Percentiles rank a stretch among this genome's conserved stretches.
Evolutionary conservation across 2,329 filamentous ascomycete genomes (phyloP).

Genomic region (Coniochaeta sp.): DNA sequence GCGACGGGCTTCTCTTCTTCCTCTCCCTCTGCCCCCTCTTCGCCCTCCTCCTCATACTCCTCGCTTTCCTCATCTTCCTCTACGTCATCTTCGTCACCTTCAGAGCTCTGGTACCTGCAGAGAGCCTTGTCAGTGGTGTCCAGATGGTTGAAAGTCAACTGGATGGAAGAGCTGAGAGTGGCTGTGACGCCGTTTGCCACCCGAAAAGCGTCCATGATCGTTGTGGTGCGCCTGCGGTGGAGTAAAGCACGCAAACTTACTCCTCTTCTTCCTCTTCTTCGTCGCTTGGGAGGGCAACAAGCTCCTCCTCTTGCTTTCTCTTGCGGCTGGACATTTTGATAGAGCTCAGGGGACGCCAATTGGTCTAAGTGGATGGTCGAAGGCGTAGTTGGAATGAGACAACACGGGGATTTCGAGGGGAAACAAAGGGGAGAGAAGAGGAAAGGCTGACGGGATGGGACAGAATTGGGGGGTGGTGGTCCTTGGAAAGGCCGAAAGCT

Average conservation of each 20-base stretch:
- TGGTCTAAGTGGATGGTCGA: constrained; percentile 8
- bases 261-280: constrained; percentile 46
- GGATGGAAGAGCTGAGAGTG: background rate
- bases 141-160: background rate
- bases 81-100: constrained; percentile 7
- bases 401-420: constrained; percentile 6
- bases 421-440: constrained; percentile 11
- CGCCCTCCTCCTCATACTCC: constrained; percentile 26
- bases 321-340: constrained; percentile 41
- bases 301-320: constrained; percentile 48
- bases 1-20: constrained; percentile 28
- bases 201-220: background rate
- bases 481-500: constrained; percentile 15
- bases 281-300: constrained; percentile 45
- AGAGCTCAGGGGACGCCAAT: constrained; percentile 16
- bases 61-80: constrained; percentile 19
- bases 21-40: constrained; percentile 28
- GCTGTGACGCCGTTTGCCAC: background rate
- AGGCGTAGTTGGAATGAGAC: background rate
- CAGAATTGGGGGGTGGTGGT: constrained; percentile 15
- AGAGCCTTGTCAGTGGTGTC: background rate
- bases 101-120: background rate
- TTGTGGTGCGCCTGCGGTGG: background rate
- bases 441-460: constrained; percentile 16
- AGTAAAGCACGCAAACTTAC: constrained; percentile 27